Evolutionary conservation across 208 protist species (phyloP), one percentile per base, ranked within the genome.

Genomic region (Acanthamoeba castellanii): DNA sequence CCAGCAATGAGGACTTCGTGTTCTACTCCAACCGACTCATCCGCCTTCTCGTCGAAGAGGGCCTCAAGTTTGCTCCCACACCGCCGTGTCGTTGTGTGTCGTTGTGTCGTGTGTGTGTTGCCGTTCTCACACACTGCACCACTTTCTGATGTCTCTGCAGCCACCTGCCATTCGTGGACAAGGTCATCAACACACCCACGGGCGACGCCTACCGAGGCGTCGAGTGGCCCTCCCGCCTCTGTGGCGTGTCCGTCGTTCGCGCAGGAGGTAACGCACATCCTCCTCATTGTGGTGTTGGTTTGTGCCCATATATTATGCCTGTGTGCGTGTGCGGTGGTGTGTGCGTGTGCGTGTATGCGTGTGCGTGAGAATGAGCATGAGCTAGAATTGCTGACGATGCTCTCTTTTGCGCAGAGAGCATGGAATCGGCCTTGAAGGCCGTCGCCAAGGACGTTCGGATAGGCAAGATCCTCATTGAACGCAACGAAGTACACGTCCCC

Each of bases 391-490:
- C 37, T 42, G 37, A 42, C 37, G 45, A 47, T 47, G 0, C 45
- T 34, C 32, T 34, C n/a, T 74, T 18, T 22, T 11, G 25, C 8
- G 1, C 32, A 32, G 99, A 99, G 97, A 98, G 98, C 59, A 99
- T 99, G 99, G 99, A 99, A 96, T 97, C 96, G 45, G 72, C 72
- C n/a, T 14, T 81, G 25, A 98, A 98, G 34, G 98, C 98, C 45
- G 99, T 98, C 78, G 99, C 98, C 97, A 98, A 98, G n/a, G 97
- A 97, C 70, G 97, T 99, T 14, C 98, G 98, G 68, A 99, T 99
- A 82, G 99, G 99, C 85, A 99, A 99, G 96, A 99, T 99, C 66
- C 97, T 99, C 52, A 99, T 99, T 78, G 99, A 99, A 97, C 98
- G 99, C 64, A 97, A 99, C 93, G 99, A 99, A 97, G 72, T 81